These are phyloP conservation scores for Chondrostereum purpureum DNA, from an alignment of 1,284 basidiomycete genomes.

Conservation along the genomic window DNA sequence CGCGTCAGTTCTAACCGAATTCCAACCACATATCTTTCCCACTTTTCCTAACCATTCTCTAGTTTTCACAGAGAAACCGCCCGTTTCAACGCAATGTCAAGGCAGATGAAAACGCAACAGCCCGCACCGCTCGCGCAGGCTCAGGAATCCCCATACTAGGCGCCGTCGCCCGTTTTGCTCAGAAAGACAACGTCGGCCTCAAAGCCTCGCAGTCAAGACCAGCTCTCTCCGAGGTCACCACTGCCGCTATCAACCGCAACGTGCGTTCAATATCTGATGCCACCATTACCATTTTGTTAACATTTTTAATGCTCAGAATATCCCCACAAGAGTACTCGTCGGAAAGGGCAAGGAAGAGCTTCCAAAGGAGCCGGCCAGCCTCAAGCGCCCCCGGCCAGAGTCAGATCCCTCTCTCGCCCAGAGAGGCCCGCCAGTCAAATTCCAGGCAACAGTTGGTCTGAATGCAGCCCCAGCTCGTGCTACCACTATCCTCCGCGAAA, in stretches of 20 bases:
- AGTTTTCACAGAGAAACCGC: conserved; percentile 12
- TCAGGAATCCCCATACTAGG: conserved; percentile 39
- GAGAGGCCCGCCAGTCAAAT: conserved; percentile 53
- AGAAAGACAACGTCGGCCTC: conserved; percentile 35
- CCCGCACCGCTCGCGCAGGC: conserved; percentile 43
- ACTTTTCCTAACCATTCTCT: conserved; percentile 2
- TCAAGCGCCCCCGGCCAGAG: conserved; percentile 62
- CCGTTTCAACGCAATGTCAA: conserved; percentile 50
- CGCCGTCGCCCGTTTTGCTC: conserved; percentile 36
- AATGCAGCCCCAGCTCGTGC: conserved; percentile 32
- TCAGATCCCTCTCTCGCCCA: conserved; percentile 51
- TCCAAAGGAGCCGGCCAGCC: conserved; percentile 44
- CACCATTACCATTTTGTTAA: conserved; percentile 10
- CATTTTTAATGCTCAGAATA: conserved; percentile 34
- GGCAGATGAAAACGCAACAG: conserved; percentile 69
- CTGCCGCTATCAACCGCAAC: conserved; percentile 66
- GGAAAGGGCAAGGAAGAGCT: conserved; percentile 55
- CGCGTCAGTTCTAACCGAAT: conserved; percentile 11
- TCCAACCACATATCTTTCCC: background rate
- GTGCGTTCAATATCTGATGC: conserved; percentile 39
- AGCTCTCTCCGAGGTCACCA: conserved; percentile 67
- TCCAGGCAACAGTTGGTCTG: conserved; percentile 33
- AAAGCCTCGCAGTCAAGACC: conserved; percentile 42
- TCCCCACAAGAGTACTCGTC: conserved; percentile 29
- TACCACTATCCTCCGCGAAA: conserved; percentile 18